These are phyloP conservation scores for Vitis hybrid DNA, from an alignment of 177 flowering plant genomes.

Conservation along the genomic window DNA sequence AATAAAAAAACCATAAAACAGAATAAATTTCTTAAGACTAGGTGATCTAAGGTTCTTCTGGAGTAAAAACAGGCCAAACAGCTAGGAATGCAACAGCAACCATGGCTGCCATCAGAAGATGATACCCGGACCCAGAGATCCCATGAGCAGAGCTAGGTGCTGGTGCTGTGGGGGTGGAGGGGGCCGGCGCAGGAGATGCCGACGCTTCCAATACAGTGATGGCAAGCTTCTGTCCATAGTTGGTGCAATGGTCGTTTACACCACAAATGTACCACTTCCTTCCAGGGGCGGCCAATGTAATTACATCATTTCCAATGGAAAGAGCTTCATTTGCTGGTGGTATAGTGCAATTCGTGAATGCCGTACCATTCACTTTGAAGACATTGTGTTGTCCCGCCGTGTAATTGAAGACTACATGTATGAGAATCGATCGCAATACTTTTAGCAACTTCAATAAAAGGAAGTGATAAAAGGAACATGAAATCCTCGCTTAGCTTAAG, in stretches of 20 bases:
- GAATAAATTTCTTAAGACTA: no score
- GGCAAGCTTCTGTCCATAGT: slow-evolving; percentile 8
- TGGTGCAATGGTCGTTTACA: slow-evolving; percentile 19
- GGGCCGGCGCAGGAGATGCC: no score
- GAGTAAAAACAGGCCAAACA: no score
- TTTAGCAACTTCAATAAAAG: no score
- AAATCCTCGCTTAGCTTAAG: no score
- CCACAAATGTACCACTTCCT: slow-evolving; percentile 35
- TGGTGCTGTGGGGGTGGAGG: no score
- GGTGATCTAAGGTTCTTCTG: no score
- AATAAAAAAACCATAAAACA: no score
- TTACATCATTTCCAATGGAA: slow-evolving; percentile 18
- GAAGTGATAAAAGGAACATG: no score
- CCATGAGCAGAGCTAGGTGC: neutral
- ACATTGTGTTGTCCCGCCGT: slow-evolving; percentile 24
- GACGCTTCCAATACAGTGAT: neutral
- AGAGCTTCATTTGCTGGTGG: slow-evolving; percentile 9
- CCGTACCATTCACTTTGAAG: slow-evolving; percentile 21
- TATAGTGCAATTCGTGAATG: slow-evolving; percentile 15
- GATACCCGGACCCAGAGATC: neutral
- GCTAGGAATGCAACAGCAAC: no score
- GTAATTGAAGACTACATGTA: slow-evolving; percentile 21
- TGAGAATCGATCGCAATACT: no score
- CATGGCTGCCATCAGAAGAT: no score
- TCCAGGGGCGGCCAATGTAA: slow-evolving; percentile 14